These are phyloP conservation scores for Phytophthora pini DNA, from an alignment of 352 stramenopile species.

Conservation along the genomic window DNA sequence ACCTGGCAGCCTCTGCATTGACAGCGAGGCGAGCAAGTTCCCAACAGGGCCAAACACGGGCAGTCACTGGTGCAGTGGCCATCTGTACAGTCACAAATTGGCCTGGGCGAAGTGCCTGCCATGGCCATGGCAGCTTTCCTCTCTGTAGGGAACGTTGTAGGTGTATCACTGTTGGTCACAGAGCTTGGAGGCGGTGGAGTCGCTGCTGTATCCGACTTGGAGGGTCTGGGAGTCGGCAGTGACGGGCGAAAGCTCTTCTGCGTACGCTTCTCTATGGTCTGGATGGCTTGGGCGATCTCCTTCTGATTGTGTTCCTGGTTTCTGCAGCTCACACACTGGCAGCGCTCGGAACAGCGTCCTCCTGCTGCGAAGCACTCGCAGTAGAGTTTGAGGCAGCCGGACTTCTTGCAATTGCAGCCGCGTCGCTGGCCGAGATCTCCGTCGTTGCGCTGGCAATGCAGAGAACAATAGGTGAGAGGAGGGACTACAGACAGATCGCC, in stretches of 20 bases:
- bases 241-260: conserved; percentile 58
- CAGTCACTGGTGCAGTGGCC: conserved; percentile 53
- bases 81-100: conserved; percentile 43
- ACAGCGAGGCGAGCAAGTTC: conserved; percentile 43
- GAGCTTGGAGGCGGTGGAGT: neutral
- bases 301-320: conserved; percentile 68
- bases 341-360: conserved; percentile 62
- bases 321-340: conserved; percentile 80
- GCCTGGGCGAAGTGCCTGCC: conserved; percentile 14
- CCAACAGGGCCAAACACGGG: conserved; percentile 51
- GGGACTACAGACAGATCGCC: neutral
- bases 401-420: conserved; percentile 97
- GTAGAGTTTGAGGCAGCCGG: conserved; percentile 95
- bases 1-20: conserved; percentile 55
- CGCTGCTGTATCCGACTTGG: conserved; percentile 4
- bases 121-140: conserved; percentile 27
- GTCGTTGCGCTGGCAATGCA: conserved; percentile 10
- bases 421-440: conserved; percentile 30
- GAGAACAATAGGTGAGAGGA: conserved; percentile 23
- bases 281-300: conserved; percentile 63
- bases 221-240: conserved; percentile 24
- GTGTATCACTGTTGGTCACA: neutral
- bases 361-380: conserved; percentile 81
- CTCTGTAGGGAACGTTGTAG: conserved; percentile 25
- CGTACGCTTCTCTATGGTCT: conserved; percentile 58